Evolutionary conservation across 306 rosid species (phyloP).

Genomic region (Cucumis melo): DNA sequence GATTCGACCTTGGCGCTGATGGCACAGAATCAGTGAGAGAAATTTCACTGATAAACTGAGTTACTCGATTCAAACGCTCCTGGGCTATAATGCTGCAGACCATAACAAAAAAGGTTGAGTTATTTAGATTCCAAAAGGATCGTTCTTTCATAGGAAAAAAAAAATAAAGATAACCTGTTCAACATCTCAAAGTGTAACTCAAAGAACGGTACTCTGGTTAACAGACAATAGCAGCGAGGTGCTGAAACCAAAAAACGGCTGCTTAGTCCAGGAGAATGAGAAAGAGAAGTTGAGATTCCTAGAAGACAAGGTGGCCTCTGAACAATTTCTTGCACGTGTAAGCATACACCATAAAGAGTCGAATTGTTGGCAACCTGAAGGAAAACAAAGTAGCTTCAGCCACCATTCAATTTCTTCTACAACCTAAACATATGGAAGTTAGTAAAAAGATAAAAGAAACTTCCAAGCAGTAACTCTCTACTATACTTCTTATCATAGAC

Average conservation of each 20-base stretch:
- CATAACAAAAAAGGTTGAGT: constrained; percentile 23
- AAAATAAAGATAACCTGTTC: constrained; percentile 47
- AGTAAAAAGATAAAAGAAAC: background rate
- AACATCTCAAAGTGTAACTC: constrained; percentile 88
- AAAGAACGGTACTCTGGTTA: constrained; percentile 80
- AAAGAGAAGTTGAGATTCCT: constrained; percentile 41
- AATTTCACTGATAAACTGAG: constrained; percentile 54
- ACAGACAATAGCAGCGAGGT: constrained; percentile 90
- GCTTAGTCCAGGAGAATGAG: constrained; percentile 38
- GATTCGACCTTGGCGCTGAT: constrained; percentile 29
- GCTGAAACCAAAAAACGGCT: constrained; percentile 90
- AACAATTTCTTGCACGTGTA: constrained; percentile 88
- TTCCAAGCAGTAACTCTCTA: background rate
- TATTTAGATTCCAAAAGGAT: background rate
- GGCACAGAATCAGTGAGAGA: constrained; percentile 36
- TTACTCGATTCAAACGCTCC: constrained; percentile 87
- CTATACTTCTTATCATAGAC: background rate
- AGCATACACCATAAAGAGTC: constrained; percentile 90
- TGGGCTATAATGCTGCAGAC: constrained; percentile 89
- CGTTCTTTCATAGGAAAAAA: background rate
- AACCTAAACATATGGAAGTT: background rate
- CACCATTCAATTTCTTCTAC: constrained; percentile 13
- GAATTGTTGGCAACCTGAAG: constrained; percentile 68
- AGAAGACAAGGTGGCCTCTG: constrained; percentile 84
- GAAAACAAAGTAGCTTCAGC: constrained; percentile 21